A percentile compares a stretch with the other conserved stretches of the same genome.
These are phyloP conservation scores for Ceratobasidium sp. DNA, from an alignment of 1,284 basidiomycete genomes.

Conservation along the genomic window DNA sequence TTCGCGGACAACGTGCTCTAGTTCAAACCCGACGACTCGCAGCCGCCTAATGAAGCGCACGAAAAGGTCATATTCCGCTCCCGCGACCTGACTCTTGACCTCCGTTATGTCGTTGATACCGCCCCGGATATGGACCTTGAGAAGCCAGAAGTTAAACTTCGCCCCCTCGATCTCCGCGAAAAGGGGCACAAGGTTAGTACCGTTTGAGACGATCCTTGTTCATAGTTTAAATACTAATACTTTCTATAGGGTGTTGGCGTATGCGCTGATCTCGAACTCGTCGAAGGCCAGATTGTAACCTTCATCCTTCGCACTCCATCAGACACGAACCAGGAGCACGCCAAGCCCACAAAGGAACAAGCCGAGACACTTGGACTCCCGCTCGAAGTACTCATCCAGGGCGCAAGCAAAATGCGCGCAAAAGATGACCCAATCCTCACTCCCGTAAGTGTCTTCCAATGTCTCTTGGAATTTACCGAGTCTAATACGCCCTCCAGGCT, in stretches of 20 bases:
- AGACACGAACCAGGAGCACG: conserved; percentile 56
- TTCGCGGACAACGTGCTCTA: conserved; percentile 38
- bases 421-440: conserved; percentile 74
- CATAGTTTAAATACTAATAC: not conserved
- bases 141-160: conserved; percentile 67
- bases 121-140: conserved; percentile 60
- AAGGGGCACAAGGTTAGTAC: conserved; percentile 64
- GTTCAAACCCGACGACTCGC: conserved; percentile 62
- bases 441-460: conserved; percentile 63
- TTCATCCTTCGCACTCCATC: conserved; percentile 79
- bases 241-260: conserved; percentile 64
- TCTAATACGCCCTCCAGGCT: conserved; percentile 17
- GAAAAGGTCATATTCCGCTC: conserved; percentile 79
- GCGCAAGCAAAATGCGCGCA: conserved; percentile 65
- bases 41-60: conserved; percentile 56
- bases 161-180: conserved; percentile 69
- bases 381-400: conserved; percentile 65
- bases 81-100: conserved; percentile 72
- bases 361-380: conserved; percentile 65
- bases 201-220: not conserved
- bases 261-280: conserved; percentile 68
- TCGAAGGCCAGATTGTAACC: conserved; percentile 86
- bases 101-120: conserved; percentile 77
- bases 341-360: conserved; percentile 54
- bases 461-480: not conserved